Conservation (phyloP, 805 yeast species). For the Saccharomycopsis guyanensis region DNA sequence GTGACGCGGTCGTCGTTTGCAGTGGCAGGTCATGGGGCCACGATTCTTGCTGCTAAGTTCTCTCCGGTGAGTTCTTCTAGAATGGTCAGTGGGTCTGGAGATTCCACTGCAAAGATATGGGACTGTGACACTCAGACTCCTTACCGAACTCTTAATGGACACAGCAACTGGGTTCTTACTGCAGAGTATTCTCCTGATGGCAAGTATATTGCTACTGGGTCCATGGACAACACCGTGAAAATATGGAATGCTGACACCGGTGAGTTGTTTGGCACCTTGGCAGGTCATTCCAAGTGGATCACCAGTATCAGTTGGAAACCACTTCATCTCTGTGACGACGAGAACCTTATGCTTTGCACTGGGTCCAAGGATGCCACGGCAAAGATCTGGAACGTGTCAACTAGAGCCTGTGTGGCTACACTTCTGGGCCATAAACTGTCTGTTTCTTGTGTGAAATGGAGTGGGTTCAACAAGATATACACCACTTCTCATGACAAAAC, state of each 20-base stretch:
- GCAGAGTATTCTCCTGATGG: slow-evolving; percentile 93
- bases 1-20: slow-evolving; percentile 88
- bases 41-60: slow-evolving; percentile 85
- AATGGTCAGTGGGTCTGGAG: slow-evolving; percentile 95
- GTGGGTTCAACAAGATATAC: slow-evolving; percentile 78
- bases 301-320: slow-evolving; percentile 94
- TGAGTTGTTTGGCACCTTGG: slow-evolving; percentile 20
- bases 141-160: slow-evolving; percentile 70
- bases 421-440: slow-evolving; percentile 83
- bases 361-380: slow-evolving; percentile 90
- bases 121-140: slow-evolving; percentile 95
- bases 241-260: slow-evolving; percentile 83
- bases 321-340: slow-evolving; percentile 62
- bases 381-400: slow-evolving; percentile 79
- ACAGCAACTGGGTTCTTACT: slow-evolving; percentile 88
- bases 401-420: slow-evolving; percentile 58
- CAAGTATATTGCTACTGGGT: slow-evolving; percentile 84
- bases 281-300: slow-evolving; percentile 86
- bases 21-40: slow-evolving; percentile 92
- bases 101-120: slow-evolving; percentile 93
- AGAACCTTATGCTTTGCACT: slow-evolving; percentile 58
- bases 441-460: slow-evolving; percentile 96
- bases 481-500: slow-evolving; percentile 94
- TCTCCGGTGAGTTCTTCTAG: slow-evolving; percentile 83
- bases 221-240: slow-evolving; percentile 86